Conservation (phyloP, 768 basidiomycete species). For the Termitomyces sp. region DNA sequence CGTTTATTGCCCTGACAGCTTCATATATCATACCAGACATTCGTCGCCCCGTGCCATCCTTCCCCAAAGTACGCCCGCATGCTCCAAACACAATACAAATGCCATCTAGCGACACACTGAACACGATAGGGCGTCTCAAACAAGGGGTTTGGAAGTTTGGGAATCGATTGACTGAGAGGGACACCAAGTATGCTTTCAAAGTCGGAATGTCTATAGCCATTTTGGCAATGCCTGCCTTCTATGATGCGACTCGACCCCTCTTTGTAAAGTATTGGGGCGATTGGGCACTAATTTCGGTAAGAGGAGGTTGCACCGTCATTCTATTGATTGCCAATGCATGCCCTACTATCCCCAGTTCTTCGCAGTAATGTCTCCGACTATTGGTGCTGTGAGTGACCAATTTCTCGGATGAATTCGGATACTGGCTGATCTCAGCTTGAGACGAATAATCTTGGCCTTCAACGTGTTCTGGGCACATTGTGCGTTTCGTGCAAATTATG, state of each 20-base stretch:
- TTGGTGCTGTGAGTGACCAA: slow-evolving; percentile 60
- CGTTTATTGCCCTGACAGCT: slow-evolving; percentile 24
- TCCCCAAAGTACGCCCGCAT: slow-evolving; percentile 79
- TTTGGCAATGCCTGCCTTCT: slow-evolving; percentile 85
- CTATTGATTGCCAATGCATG: slow-evolving; percentile 4
- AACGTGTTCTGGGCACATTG: slow-evolving; percentile 85
- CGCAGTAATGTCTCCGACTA: slow-evolving; percentile 87
- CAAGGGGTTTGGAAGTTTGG: slow-evolving; percentile 74
- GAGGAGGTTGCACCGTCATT: slow-evolving; percentile 17
- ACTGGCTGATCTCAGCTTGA: slow-evolving; percentile 23
- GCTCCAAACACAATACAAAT: slow-evolving; percentile 85
- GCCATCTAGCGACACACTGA: slow-evolving; percentile 56
- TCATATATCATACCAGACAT: slow-evolving; percentile 47
- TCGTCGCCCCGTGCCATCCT: slow-evolving; percentile 52
- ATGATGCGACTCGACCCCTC: slow-evolving; percentile 66
- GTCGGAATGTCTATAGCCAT: slow-evolving; percentile 79
- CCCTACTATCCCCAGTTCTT: slow-evolving; percentile 52
- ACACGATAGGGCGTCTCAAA: slow-evolving; percentile 55
- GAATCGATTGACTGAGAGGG: slow-evolving; percentile 57
- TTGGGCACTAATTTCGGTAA: slow-evolving; percentile 92
- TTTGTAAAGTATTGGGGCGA: slow-evolving; percentile 87
- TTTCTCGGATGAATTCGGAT: background rate
- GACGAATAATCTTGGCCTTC: slow-evolving; percentile 83
- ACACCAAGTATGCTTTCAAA: slow-evolving; percentile 86
- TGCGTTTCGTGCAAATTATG: slow-evolving; percentile 31